phyloP scores from a whole-genome alignment of 805 yeast genomes.

The Starmerella etchellsii region DNA sequence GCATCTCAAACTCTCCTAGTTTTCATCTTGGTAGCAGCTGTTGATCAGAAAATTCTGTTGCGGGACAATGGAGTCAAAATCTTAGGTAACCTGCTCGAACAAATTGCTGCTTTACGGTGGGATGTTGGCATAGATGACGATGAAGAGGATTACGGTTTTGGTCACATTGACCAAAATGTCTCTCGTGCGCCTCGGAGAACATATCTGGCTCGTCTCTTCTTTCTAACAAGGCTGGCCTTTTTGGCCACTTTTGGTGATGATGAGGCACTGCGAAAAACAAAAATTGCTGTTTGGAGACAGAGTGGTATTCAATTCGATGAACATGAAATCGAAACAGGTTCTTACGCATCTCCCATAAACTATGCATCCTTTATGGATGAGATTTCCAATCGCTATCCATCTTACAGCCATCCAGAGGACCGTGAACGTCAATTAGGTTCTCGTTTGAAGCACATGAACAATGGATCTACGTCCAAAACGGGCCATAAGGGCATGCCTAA shows the following conservation, averaged over 20 bases:
- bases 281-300: constrained; percentile 34
- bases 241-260: constrained; percentile 50
- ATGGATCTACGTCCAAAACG: no score
- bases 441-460: constrained; percentile 32
- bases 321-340: neutral
- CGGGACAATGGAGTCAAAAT: constrained; percentile 7
- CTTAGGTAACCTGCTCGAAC: constrained; percentile 5
- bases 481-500: no score
- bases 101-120: constrained; percentile 18
- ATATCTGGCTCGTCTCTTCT: constrained; percentile 6
- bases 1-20: constrained; percentile 7
- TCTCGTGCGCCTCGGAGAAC: neutral
- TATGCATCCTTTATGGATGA: constrained; percentile 71
- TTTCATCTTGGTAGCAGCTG: constrained; percentile 3
- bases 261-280: constrained; percentile 31
- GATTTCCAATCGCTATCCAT: constrained; percentile 46
- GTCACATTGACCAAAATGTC: no score
- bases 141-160: no score
- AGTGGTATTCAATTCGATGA: constrained; percentile 27
- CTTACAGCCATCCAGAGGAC: constrained; percentile 37
- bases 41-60: neutral
- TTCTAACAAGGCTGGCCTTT: constrained; percentile 13
- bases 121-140: constrained; percentile 5
- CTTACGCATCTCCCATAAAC: constrained; percentile 62
- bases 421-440: constrained; percentile 28